phyloP scores from a whole-genome alignment of 495 filamentous ascomycete species.

The Penicillium lagena region DNA sequence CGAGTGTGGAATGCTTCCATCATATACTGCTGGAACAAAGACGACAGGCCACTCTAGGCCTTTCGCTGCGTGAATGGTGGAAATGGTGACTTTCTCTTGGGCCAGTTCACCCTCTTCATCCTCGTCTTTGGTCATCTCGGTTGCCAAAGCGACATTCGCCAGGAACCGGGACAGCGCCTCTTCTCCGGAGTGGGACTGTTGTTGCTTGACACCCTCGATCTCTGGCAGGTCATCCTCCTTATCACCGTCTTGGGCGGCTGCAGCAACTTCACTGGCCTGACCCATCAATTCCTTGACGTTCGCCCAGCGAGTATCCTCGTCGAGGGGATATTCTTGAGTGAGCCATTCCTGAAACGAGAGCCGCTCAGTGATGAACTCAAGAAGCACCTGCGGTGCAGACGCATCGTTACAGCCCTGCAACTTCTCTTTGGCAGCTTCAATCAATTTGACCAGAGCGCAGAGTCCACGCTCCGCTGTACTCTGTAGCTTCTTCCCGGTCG shows the following conservation, averaged over 20 bases:
- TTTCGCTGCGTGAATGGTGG: constrained; percentile 95
- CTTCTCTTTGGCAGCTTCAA: constrained; percentile 54
- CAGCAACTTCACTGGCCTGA: constrained; percentile 60
- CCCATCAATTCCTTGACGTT: constrained; percentile 85
- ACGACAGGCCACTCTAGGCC: constrained; percentile 97
- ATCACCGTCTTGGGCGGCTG: constrained; percentile 23
- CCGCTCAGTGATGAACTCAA: constrained; percentile 68
- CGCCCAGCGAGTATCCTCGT: constrained; percentile 79
- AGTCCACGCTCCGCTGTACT: constrained; percentile 61
- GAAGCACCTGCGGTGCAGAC: constrained; percentile 58
- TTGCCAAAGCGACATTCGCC: constrained; percentile 80
- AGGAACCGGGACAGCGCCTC: constrained; percentile 75
- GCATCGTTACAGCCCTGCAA: constrained; percentile 42
- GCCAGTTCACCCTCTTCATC: constrained; percentile 39
- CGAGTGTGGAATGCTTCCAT: constrained; percentile 92
- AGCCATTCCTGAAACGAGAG: constrained; percentile 70
- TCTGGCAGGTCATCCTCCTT: constrained; percentile 67
- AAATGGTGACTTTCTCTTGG: constrained; percentile 75
- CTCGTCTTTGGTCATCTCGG: constrained; percentile 61
- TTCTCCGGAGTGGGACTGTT: constrained; percentile 46
- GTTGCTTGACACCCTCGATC: constrained; percentile 70
- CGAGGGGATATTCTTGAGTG: constrained; percentile 59
- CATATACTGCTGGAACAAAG: constrained; percentile 86
- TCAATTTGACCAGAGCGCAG: constrained; percentile 53
- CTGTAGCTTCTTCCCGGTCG: constrained; percentile 59